Conservation (phyloP, 805 yeast genomes). For the Komagataella pseudopastoris region DNA sequence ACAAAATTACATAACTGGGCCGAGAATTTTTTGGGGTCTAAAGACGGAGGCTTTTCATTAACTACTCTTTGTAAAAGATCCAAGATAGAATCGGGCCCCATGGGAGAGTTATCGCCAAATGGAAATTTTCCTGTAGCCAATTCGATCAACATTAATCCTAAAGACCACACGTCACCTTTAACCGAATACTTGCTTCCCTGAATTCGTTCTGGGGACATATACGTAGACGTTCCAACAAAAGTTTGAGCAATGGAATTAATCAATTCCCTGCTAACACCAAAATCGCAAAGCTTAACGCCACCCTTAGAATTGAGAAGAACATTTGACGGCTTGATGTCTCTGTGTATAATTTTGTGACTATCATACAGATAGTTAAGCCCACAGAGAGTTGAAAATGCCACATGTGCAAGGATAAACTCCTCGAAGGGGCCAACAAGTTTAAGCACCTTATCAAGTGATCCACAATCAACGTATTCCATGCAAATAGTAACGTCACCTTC, state of each 20-base stretch:
- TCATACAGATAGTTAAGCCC: constrained; percentile 78
- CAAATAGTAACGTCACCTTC: constrained; percentile 73
- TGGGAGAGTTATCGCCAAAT: constrained; percentile 29
- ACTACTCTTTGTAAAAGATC: constrained; percentile 89
- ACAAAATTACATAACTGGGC: constrained; percentile 51
- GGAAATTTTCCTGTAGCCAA: constrained; percentile 79
- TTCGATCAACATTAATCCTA: constrained; percentile 84
- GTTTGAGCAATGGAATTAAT: constrained; percentile 94
- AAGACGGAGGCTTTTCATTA: constrained; percentile 78
- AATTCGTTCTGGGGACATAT: constrained; percentile 96
- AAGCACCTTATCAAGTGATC: constrained; percentile 74
- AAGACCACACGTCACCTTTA: constrained; percentile 96
- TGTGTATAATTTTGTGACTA: constrained; percentile 77
- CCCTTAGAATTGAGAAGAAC: constrained; percentile 81
- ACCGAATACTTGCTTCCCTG: constrained; percentile 90
- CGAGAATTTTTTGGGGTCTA: constrained; percentile 32
- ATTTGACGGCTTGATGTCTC: constrained; percentile 94
- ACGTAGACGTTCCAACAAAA: constrained; percentile 94
- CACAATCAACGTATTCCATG: constrained; percentile 95
- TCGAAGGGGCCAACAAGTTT: constrained; percentile 50
- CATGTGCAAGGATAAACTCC: constrained; percentile 55
- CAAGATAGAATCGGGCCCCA: constrained; percentile 70
- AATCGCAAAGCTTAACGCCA: constrained; percentile 84
- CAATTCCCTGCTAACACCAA: constrained; percentile 89
- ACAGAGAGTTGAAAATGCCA: constrained; percentile 61